Percentiles rank a stretch among this genome's conserved stretches.
Evolutionary conservation across 306 rosid species (phyloP).

Genomic region (Trifolium repens): DNA sequence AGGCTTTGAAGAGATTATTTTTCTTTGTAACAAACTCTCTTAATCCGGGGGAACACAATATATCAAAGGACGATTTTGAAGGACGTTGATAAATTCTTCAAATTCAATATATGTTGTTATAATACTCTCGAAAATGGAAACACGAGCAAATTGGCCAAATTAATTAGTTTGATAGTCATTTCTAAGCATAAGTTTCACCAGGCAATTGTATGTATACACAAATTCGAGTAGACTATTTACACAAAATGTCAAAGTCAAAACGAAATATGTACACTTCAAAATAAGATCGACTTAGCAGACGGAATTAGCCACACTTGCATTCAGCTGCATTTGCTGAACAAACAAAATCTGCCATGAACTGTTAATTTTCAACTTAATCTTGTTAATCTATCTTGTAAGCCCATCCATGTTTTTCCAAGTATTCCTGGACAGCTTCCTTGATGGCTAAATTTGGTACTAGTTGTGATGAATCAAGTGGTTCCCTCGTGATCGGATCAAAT

Average conservation of each 20-base stretch:
- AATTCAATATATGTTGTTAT: no score
- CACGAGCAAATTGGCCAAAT: neutral
- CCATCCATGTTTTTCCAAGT: conserved; percentile 84
- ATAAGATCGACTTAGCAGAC: conserved; percentile 19
- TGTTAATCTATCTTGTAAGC: conserved; percentile 69
- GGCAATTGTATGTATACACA: conserved; percentile 5
- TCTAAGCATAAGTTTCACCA: conserved; percentile 20
- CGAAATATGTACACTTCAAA: conserved; percentile 42
- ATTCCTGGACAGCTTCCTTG: conserved; percentile 87
- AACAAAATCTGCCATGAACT: conserved; percentile 21
- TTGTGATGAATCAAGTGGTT: conserved; percentile 62
- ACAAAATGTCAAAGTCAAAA: conserved; percentile 28
- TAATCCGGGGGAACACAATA: no score
- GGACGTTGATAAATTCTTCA: no score
- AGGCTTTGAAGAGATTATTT: no score
- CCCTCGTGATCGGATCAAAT: conserved; percentile 85
- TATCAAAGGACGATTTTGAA: no score
- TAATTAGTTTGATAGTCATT: neutral
- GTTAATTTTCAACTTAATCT: conserved; percentile 21
- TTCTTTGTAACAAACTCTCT: no score
- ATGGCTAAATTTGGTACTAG: conserved; percentile 70
- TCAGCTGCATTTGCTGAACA: conserved; percentile 33
- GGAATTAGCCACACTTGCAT: conserved; percentile 19
- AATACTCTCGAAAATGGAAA: neutral
- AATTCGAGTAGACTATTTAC: conserved; percentile 29